A percentile compares a stretch with the other conserved stretches of the same genome.
phyloP scores from a whole-genome alignment of 148 eudicot species.

The Chenopodium album region DNA sequence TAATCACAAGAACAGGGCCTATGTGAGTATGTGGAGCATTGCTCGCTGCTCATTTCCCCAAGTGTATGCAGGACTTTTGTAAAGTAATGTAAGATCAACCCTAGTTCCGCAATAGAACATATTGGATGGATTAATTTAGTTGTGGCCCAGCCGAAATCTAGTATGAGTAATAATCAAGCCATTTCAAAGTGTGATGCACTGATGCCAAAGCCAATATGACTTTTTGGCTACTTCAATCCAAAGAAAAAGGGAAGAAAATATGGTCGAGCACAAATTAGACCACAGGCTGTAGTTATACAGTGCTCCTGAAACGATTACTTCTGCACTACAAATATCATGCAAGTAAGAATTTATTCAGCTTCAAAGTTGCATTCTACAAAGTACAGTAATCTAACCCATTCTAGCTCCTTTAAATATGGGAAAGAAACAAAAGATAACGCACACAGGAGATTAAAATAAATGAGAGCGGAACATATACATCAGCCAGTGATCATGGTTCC shows the following conservation, averaged over 20 bases:
- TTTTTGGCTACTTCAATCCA: background rate
- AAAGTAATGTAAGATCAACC: background rate
- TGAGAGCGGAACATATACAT: background rate
- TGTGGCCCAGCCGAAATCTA: background rate
- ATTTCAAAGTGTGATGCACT: background rate
- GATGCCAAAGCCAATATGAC: too few relatives aligned
- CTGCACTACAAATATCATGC: background rate
- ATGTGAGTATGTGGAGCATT: background rate
- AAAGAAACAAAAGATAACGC: background rate
- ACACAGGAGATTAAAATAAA: too few relatives aligned
- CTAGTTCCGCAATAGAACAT: background rate
- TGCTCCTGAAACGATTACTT: background rate
- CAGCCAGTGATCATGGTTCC: slow-evolving; percentile 88
- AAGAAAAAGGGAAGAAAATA: background rate
- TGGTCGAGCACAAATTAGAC: background rate
- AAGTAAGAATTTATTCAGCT: background rate
- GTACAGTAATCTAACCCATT: background rate
- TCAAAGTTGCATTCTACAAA: slow-evolving; percentile 4
- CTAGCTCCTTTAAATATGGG: background rate
- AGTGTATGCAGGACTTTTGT: too few relatives aligned
- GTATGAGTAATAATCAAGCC: background rate
- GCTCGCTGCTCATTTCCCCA: too few relatives aligned
- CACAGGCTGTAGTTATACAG: background rate
- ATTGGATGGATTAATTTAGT: background rate
- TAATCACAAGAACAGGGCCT: background rate